Conservation (phyloP, 352 stramenopile genomes). For the Phytopythium sindhum region DNA sequence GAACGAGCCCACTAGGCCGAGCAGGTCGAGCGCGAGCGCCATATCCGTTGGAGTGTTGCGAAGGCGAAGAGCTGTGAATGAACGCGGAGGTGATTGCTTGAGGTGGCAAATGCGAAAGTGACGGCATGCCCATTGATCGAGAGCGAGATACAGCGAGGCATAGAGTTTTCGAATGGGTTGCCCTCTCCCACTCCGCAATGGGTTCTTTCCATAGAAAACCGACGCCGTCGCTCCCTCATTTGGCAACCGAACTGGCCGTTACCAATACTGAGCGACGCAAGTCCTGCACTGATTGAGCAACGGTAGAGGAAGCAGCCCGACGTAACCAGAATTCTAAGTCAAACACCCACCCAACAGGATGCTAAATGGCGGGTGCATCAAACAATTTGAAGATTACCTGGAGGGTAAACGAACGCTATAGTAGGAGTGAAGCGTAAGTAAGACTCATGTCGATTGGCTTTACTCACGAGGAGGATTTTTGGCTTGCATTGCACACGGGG, state of each 20-base stretch:
- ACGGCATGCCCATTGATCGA: not conserved
- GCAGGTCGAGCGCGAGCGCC: slow-evolving; percentile 37
- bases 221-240: not conserved
- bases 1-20: slow-evolving; percentile 59
- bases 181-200: not conserved
- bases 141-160: not conserved
- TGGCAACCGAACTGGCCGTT: too few relatives aligned
- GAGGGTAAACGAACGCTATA: not conserved
- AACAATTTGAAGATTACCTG: not conserved
- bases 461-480: not conserved
- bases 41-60: slow-evolving; percentile 4
- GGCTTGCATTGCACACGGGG: not conserved
- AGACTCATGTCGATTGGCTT: not conserved
- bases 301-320: not conserved
- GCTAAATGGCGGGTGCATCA: not conserved
- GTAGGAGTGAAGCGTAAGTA: not conserved
- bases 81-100: not conserved
- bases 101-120: not conserved
- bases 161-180: not conserved
- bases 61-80: not conserved
- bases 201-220: not conserved
- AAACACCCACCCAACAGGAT: not conserved
- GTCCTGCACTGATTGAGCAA: slow-evolving; percentile 1
- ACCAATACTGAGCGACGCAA: too few relatives aligned
- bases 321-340: not conserved